These are phyloP conservation scores for Pestalotiopsis sp. DNA, from an alignment of 2,329 filamentous ascomycete genomes.

Conservation along the genomic window DNA sequence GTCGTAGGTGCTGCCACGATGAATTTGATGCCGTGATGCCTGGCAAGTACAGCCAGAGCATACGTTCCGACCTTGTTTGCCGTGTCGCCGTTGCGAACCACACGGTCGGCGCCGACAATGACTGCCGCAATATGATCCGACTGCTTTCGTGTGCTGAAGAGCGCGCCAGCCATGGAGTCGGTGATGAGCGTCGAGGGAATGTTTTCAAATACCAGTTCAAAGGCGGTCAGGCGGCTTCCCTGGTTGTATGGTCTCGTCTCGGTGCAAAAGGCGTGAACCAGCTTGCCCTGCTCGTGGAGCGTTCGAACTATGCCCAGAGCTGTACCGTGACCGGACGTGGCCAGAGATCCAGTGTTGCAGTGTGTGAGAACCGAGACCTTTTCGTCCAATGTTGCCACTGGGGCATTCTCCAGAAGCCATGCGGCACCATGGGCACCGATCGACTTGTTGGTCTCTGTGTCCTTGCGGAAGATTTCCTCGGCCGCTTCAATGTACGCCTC, in stretches of 20 bases:
- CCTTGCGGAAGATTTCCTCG: constrained; percentile 84
- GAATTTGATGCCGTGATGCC: constrained; percentile 88
- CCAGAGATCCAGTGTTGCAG: constrained; percentile 96
- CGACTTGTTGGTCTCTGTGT: constrained; percentile 82
- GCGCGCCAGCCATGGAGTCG: constrained; percentile 92
- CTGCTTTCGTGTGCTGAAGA: constrained; percentile 68
- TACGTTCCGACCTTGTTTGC: constrained; percentile 99
- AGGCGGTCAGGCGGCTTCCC: constrained; percentile 90
- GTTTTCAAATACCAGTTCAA: constrained; percentile 91
- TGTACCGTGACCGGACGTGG: constrained; percentile 96
- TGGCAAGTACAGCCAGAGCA: constrained; percentile 85
- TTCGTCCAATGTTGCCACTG: constrained; percentile 47
- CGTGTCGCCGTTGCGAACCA: constrained; percentile 95
- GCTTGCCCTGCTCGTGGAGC: constrained; percentile 64
- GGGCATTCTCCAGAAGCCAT: constrained; percentile 72
- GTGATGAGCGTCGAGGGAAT: constrained; percentile 93
- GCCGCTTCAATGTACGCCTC: constrained; percentile 76
- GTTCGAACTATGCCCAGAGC: constrained; percentile 92
- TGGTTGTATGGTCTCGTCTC: constrained; percentile 98
- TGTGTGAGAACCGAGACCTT: constrained; percentile 87
- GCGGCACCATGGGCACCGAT: constrained; percentile 84
- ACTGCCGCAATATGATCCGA: constrained; percentile 78
- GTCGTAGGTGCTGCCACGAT: constrained; percentile 93
- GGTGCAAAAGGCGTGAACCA: constrained; percentile 90
- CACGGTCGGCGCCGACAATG: constrained; percentile 91